Evolutionary conservation across 805 yeast species (phyloP).

Genomic region (Metschnikowia kunwiensis): DNA sequence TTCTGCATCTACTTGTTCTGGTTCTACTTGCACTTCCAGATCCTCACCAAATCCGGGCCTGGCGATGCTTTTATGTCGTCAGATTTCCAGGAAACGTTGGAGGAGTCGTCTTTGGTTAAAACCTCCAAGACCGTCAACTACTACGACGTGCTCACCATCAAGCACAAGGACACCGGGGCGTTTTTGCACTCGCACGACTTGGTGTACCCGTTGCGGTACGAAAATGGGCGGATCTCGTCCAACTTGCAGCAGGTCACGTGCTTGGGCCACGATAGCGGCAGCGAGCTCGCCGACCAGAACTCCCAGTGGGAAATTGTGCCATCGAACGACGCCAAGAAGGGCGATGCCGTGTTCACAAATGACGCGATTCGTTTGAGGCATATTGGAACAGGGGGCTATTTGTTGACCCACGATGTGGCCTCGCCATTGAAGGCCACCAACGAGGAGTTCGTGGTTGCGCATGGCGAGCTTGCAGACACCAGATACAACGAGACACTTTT

Average conservation of each 20-base stretch:
- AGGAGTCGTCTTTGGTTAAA: conserved; percentile 74
- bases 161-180: conserved; percentile 76
- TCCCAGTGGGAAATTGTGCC: conserved; percentile 89
- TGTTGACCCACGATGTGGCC: conserved; percentile 93
- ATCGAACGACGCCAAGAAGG: conserved; percentile 33
- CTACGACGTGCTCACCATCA: conserved; percentile 71
- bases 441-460: conserved; percentile 83
- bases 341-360: conserved; percentile 52
- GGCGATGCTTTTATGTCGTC: conserved; percentile 96
- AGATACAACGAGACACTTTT: conserved; percentile 75
- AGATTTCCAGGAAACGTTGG: conserved; percentile 88
- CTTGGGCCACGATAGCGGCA: conserved; percentile 37
- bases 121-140: conserved; percentile 71
- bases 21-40: conserved; percentile 88
- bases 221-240: conserved; percentile 93
- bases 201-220: conserved; percentile 85
- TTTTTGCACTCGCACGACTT: conserved; percentile 78
- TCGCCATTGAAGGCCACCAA: conserved; percentile 91
- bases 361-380: conserved; percentile 80
- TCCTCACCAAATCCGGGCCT: conserved; percentile 84
- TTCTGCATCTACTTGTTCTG: conserved; percentile 77
- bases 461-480: conserved; percentile 53
- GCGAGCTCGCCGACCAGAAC: conserved; percentile 47
- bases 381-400: conserved; percentile 69
- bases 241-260: conserved; percentile 94